Conservation (phyloP, 352 stramenopile species). For the Phytophthora cactorum region DNA sequence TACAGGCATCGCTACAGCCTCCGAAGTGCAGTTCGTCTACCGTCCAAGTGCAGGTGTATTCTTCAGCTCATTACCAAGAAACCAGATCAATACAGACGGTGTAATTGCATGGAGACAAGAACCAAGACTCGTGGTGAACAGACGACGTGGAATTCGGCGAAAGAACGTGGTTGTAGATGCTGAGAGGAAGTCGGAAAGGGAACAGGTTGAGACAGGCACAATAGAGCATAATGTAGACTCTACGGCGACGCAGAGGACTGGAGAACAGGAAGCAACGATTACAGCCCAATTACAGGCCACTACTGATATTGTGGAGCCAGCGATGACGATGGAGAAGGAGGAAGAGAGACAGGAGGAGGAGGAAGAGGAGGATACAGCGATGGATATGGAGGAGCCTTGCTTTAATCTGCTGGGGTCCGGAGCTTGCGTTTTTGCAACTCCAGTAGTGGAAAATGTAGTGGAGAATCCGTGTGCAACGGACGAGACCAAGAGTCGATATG, state of each 20-base stretch:
- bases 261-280: background rate
- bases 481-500: slow-evolving; percentile 15
- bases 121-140: slow-evolving; percentile 45
- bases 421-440: slow-evolving; percentile 27
- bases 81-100: background rate
- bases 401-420: slow-evolving; percentile 53
- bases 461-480: slow-evolving; percentile 9
- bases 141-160: slow-evolving; percentile 16
- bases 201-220: slow-evolving; percentile 10
- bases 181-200: slow-evolving; percentile 15
- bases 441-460: background rate
- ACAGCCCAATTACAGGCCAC: background rate
- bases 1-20: slow-evolving; percentile 8
- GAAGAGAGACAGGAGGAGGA: slow-evolving; percentile 22
- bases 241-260: background rate
- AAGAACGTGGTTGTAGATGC: background rate
- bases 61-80: slow-evolving; percentile 38
- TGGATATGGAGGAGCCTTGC: slow-evolving; percentile 48
- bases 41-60: slow-evolving; percentile 45
- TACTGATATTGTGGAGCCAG: slow-evolving; percentile 4
- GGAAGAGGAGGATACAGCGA: slow-evolving; percentile 20
- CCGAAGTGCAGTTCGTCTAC: slow-evolving; percentile 17
- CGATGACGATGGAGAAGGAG: slow-evolving; percentile 2
- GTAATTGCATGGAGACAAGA: slow-evolving; percentile 39
- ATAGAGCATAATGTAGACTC: background rate